phyloP scores from a whole-genome alignment of 2,329 filamentous ascomycete species.

The Penicillium janthinellum region DNA sequence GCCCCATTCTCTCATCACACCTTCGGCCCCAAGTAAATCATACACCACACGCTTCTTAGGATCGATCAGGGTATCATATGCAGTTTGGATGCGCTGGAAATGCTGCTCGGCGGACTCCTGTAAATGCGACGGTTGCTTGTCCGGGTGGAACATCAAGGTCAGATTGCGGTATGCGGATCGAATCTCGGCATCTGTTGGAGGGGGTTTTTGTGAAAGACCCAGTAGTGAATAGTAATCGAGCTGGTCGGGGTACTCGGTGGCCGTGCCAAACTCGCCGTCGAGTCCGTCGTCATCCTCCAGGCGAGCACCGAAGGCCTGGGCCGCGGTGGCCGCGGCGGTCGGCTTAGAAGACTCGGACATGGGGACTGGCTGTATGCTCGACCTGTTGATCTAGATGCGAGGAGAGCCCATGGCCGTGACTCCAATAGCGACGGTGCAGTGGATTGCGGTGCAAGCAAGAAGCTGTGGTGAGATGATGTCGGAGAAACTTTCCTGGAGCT shows the following conservation, averaged over 20 bases:
- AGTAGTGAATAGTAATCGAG: constrained; percentile 48
- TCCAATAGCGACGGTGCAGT: constrained; percentile 5
- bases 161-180: constrained; percentile 48
- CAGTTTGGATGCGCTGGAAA: constrained; percentile 44
- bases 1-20: constrained; percentile 43
- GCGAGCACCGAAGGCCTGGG: constrained; percentile 16
- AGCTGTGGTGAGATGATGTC: constrained; percentile 9
- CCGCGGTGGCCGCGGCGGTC: constrained; percentile 3
- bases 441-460: constrained; percentile 7
- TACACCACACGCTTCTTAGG: constrained; percentile 46
- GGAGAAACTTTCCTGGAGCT: constrained; percentile 28
- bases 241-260: constrained; percentile 36
- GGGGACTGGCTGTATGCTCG: not conserved
- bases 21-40: constrained; percentile 46
- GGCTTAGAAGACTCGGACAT: constrained; percentile 20
- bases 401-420: constrained; percentile 11
- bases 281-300: constrained; percentile 26
- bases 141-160: constrained; percentile 49
- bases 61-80: constrained; percentile 47
- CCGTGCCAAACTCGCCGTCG: constrained; percentile 31
- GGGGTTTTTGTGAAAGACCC: constrained; percentile 41
- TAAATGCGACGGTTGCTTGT: constrained; percentile 46
- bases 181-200: constrained; percentile 45
- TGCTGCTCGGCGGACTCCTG: constrained; percentile 41
- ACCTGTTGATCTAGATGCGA: not conserved